Evolutionary conservation across 768 basidiomycete species (phyloP).

Genomic region (Hericium rajendrae): DNA sequence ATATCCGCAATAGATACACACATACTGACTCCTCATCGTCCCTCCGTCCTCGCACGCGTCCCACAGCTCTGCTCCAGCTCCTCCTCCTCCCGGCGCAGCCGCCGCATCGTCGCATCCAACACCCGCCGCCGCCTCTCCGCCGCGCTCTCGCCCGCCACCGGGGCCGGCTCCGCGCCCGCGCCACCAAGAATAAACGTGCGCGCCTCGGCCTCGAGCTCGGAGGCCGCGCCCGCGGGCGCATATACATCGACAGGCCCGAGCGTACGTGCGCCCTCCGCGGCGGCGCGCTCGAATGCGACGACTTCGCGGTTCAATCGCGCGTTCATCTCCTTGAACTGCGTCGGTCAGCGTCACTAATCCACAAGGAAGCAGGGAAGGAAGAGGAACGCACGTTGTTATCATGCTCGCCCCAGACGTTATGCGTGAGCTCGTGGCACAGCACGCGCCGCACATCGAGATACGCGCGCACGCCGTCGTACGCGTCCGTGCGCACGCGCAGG

Average conservation of each 20-base stretch:
- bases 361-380: not conserved
- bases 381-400: constrained; percentile 53
- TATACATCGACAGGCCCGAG: constrained; percentile 25
- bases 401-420: constrained; percentile 67
- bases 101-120: constrained; percentile 51
- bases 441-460: constrained; percentile 59
- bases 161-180: not conserved
- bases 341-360: no score
- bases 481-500: constrained; percentile 58
- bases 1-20: no score
- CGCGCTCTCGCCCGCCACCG: constrained; percentile 29
- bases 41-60: constrained; percentile 22
- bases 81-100: constrained; percentile 49
- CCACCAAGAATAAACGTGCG: constrained; percentile 44
- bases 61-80: constrained; percentile 67
- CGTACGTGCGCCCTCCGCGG: constrained; percentile 42
- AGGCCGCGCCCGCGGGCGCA: constrained; percentile 43
- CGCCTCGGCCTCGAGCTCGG: constrained; percentile 44
- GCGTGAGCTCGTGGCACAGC: constrained; percentile 69
- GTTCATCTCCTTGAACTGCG: constrained; percentile 70
- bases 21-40: no score
- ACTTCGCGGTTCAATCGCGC: constrained; percentile 69
- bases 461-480: constrained; percentile 60
- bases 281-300: constrained; percentile 50
- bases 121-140: constrained; percentile 50